Evolutionary conservation across 306 rosid species (phyloP).

Genomic region (Canavalia ensiformis): DNA sequence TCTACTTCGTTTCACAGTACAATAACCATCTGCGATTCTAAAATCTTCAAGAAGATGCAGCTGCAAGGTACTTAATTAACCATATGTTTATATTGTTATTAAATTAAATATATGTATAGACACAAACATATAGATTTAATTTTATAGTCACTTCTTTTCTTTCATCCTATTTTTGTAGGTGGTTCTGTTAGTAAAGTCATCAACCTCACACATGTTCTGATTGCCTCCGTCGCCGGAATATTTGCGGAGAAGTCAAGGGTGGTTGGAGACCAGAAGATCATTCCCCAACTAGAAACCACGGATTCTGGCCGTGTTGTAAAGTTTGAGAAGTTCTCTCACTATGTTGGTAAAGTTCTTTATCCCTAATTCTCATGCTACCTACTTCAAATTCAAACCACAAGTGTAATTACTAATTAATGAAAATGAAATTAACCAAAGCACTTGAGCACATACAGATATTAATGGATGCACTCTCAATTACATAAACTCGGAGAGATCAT

Average conservation of each 20-base stretch:
- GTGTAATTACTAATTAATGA: background rate
- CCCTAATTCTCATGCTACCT: background rate
- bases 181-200: slow-evolving; percentile 46
- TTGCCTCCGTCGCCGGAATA: slow-evolving; percentile 55
- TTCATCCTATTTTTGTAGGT: slow-evolving; percentile 36
- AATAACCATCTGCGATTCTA: background rate
- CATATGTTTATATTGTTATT: background rate
- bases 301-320: slow-evolving; percentile 66
- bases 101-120: background rate
- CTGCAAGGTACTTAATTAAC: slow-evolving; percentile 18
- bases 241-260: slow-evolving; percentile 38
- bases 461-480: background rate
- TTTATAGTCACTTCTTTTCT: background rate
- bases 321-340: slow-evolving; percentile 75
- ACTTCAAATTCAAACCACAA: background rate
- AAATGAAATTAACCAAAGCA: background rate
- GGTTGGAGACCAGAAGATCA: slow-evolving; percentile 23
- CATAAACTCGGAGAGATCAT: no score
- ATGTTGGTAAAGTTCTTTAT: slow-evolving; percentile 58
- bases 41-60: slow-evolving; percentile 24
- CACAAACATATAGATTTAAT: background rate
- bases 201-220: slow-evolving; percentile 41
- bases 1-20: background rate
- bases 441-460: background rate
- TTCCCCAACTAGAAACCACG: slow-evolving; percentile 56